Evolutionary conservation across 495 filamentous ascomycete species (phyloP), one percentile per base, ranked within the genome.

Genomic region (Schizothecium vesticola): DNA sequence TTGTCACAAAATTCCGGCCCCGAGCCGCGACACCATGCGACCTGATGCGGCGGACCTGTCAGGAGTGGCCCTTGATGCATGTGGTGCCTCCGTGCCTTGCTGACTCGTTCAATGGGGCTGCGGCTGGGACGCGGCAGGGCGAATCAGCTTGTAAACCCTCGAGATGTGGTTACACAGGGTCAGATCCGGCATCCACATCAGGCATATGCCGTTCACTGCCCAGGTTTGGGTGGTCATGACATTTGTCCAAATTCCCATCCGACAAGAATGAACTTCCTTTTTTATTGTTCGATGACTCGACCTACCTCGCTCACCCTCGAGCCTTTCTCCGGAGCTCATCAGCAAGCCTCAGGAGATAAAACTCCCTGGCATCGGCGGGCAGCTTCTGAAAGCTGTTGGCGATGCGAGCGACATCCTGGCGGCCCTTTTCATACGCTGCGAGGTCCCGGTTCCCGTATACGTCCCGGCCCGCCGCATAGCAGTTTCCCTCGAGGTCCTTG

Each of bases 401-500:
- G 29, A 97, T 89, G 68, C 84, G 88, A 22, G 85, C 84, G 13
- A 96, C 75, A 71, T 93, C 91, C 62, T 84, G 82, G 31, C 94
- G 83, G 2, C 89, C 91, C 71, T 90, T 92, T 77, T 95, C 91
- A 72, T 95, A 97, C 11, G 90, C 90, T 56, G 89, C 87, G 55
- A 97, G 73, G 78, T 97, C 94, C 12, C 92, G 84, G 75, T 95
- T 96, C 7, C 91, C 93, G 75, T 97, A 96, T 3, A 96, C 90
- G 78, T 97, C 93, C 70, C 85, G 84, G 11, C 93, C 92, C 25
- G 85, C 70, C 8, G 92, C 86, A 78, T 97, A 96, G 3, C 29
- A 63, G 23, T 86, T 87, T 16, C 78, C 79, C 25, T 86, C 80
- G 11, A 94, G 79, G 66, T 89, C 90, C 55, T 86, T 86, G 74